A percentile compares a stretch with the other conserved stretches of the same genome.
phyloP scores from a whole-genome alignment of 495 filamentous ascomycete genomes.

The Penicillium goetzii region DNA sequence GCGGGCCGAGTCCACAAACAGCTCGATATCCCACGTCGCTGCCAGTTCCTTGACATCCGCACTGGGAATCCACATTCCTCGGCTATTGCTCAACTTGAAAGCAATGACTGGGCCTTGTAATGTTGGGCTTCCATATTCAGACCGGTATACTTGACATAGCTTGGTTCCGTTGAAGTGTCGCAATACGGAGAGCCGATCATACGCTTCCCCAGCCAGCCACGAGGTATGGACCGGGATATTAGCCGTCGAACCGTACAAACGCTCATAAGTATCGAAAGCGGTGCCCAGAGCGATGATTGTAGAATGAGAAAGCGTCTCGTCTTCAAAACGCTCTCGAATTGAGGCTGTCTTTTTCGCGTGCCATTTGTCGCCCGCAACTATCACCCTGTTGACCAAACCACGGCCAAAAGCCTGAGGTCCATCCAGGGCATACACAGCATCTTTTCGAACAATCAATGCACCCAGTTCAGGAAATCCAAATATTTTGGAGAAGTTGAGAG shows the following conservation, averaged over 20 bases:
- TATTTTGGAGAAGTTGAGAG: background rate
- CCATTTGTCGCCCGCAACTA: background rate
- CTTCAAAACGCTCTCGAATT: background rate
- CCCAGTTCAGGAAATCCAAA: background rate
- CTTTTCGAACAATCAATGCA: background rate
- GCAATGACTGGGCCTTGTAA: background rate
- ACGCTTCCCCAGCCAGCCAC: background rate
- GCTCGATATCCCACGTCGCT: background rate
- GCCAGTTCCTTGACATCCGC: background rate
- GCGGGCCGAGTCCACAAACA: background rate
- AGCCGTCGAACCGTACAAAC: background rate
- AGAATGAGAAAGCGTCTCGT: background rate
- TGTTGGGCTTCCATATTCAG: background rate
- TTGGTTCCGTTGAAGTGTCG: background rate
- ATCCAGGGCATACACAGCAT: background rate
- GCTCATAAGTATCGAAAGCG: background rate
- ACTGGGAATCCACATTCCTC: background rate
- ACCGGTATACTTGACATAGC: background rate
- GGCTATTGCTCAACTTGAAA: background rate
- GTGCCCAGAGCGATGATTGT: background rate
- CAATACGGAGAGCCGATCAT: background rate
- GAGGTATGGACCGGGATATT: background rate
- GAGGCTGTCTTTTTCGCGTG: background rate
- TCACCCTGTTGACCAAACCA: background rate
- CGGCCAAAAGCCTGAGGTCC: background rate